These are phyloP conservation scores for Penicillium brasilianum DNA, from an alignment of 2,329 filamentous ascomycete genomes.

Conservation along the genomic window DNA sequence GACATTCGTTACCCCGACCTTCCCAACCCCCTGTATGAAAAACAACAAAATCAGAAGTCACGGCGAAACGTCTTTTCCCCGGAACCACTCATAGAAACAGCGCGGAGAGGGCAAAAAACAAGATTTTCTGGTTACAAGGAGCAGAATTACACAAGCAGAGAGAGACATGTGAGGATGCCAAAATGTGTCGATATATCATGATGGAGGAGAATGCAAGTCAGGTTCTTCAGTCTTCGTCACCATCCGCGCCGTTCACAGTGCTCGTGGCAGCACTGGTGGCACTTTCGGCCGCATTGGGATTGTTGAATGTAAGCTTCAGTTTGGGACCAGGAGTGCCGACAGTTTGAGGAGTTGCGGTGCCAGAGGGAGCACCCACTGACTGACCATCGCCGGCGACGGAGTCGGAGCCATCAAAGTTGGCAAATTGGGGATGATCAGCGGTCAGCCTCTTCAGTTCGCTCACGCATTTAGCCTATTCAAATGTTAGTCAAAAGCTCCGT, in stretches of 20 bases:
- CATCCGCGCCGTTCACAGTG: conserved; percentile 38
- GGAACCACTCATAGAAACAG: neutral
- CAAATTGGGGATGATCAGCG: conserved; percentile 60
- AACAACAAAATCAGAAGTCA: neutral
- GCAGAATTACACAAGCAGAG: conserved; percentile 12
- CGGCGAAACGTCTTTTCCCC: conserved; percentile 2
- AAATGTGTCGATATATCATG: conserved; percentile 3
- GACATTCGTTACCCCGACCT: conserved; percentile 6
- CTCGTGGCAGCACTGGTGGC: conserved; percentile 38
- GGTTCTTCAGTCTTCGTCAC: conserved; percentile 39
- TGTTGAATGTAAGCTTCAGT: conserved; percentile 69
- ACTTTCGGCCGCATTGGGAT: conserved; percentile 43
- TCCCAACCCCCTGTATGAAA: neutral
- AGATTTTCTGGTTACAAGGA: neutral
- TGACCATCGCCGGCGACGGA: conserved; percentile 54
- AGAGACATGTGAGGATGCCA: conserved; percentile 6
- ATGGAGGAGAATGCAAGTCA: neutral
- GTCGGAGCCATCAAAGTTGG: conserved; percentile 61
- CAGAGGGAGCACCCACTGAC: conserved; percentile 56
- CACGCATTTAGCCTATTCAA: conserved; percentile 54
- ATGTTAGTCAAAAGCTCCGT: neutral
- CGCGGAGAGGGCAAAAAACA: neutral
- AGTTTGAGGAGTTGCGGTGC: conserved; percentile 66
- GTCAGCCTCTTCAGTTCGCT: conserved; percentile 61
- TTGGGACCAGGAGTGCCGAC: conserved; percentile 61